Conservation (phyloP, 768 basidiomycete genomes). For the Mrakia gelida region DNA sequence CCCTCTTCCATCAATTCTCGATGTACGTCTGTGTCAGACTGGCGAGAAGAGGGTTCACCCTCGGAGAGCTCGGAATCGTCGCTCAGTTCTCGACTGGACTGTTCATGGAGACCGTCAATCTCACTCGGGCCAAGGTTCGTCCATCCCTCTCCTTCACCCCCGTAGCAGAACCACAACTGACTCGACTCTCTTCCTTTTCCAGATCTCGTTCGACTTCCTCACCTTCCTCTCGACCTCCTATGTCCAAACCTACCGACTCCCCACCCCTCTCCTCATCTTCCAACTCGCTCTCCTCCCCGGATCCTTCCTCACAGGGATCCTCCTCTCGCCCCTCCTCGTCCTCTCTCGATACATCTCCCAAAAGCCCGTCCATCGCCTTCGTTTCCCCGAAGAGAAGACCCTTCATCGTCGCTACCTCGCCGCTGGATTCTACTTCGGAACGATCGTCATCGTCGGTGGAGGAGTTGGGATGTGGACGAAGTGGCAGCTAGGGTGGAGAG, state of each 20-base stretch:
- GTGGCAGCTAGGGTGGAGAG: slow-evolving; percentile 69
- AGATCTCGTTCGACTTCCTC: slow-evolving; percentile 58
- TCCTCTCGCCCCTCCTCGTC: slow-evolving; percentile 87
- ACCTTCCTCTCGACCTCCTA: slow-evolving; percentile 62
- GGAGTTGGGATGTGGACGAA: slow-evolving; percentile 88
- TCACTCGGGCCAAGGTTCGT: slow-evolving; percentile 76
- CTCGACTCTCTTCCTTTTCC: not conserved
- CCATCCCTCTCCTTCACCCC: not conserved
- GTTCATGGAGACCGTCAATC: slow-evolving; percentile 76
- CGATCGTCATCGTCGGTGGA: slow-evolving; percentile 69
- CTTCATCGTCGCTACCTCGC: slow-evolving; percentile 79
- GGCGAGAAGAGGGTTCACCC: slow-evolving; percentile 88
- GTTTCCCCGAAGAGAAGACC: slow-evolving; percentile 74
- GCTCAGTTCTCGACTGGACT: slow-evolving; percentile 82
- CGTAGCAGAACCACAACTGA: not conserved
- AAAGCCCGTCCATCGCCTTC: slow-evolving; percentile 70
- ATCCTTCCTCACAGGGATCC: slow-evolving; percentile 83
- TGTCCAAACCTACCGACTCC: slow-evolving; percentile 86
- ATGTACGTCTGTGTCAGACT: slow-evolving; percentile 83
- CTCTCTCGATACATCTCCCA: slow-evolving; percentile 88
- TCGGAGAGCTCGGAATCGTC: slow-evolving; percentile 87
- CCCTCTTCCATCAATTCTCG: slow-evolving; percentile 84
- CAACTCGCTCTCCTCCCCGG: slow-evolving; percentile 91
- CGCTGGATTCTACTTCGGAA: slow-evolving; percentile 72
- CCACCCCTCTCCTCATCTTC: slow-evolving; percentile 84